A percentile compares a stretch with the other conserved stretches of the same genome.
Conservation (phyloP, 2,329 filamentous ascomycete species). For the Apiospora malaysiana region DNA sequence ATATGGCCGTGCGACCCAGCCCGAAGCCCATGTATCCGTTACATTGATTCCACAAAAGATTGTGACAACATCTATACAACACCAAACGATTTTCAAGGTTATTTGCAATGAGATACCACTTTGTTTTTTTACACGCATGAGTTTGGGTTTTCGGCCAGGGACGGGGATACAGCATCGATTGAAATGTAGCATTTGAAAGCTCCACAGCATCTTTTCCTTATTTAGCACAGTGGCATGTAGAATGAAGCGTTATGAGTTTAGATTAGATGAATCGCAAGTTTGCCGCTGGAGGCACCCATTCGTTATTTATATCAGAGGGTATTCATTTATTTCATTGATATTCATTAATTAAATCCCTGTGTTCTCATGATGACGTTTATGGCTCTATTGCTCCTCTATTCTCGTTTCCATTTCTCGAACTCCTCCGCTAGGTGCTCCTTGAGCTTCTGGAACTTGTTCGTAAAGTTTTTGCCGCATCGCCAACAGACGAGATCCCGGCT, state of each 20-base stretch:
- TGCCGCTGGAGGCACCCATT: not conserved
- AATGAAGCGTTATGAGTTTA: slow-evolving; percentile 14
- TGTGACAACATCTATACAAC: not conserved
- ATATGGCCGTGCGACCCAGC: slow-evolving; percentile 13
- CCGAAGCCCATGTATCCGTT: not conserved
- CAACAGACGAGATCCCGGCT: slow-evolving; percentile 77
- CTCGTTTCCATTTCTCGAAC: slow-evolving; percentile 75
- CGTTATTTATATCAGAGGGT: not conserved
- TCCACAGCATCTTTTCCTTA: not conserved
- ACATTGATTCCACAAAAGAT: not conserved
- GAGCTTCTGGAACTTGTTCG: slow-evolving; percentile 69
- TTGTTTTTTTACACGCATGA: not conserved
- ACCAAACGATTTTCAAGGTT: slow-evolving; percentile 14
- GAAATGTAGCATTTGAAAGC: not conserved
- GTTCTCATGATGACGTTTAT: not conserved
- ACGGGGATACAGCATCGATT: not conserved
- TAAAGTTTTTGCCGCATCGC: slow-evolving; percentile 79
- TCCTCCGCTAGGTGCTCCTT: slow-evolving; percentile 70
- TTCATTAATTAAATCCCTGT: not conserved
- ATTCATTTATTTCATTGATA: not conserved
- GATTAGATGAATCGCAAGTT: slow-evolving; percentile 4
- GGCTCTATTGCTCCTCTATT: slow-evolving; percentile 44
- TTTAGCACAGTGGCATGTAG: not conserved
- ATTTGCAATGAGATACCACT: slow-evolving; percentile 17
- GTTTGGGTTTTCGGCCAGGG: not conserved